These are phyloP conservation scores for Quercus suber DNA, from an alignment of 306 rosid genomes.

Conservation along the genomic window DNA sequence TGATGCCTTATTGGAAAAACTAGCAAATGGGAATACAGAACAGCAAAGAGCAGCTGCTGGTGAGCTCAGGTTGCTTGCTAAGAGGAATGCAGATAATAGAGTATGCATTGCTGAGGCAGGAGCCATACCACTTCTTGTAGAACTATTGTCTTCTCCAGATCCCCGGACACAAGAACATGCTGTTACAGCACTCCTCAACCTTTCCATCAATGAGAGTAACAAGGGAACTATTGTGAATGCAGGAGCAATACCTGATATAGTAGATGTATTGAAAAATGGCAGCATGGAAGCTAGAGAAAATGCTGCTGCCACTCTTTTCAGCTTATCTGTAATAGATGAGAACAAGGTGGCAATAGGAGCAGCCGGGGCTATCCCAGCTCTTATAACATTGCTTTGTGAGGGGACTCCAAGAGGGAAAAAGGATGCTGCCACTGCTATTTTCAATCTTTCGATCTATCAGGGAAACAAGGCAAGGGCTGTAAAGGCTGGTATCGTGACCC, in stretches of 20 bases:
- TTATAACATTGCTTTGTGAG: slow-evolving; percentile 74
- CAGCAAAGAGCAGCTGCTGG: slow-evolving; percentile 94
- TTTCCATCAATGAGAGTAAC: slow-evolving; percentile 82
- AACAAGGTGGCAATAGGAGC: slow-evolving; percentile 91
- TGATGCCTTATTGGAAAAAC: slow-evolving; percentile 49
- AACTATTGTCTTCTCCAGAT: slow-evolving; percentile 68
- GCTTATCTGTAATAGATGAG: slow-evolving; percentile 88
- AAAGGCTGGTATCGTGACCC: slow-evolving; percentile 80
- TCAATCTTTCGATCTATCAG: slow-evolving; percentile 87
- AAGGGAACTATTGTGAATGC: slow-evolving; percentile 88
- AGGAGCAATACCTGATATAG: slow-evolving; percentile 92
- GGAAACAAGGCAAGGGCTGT: slow-evolving; percentile 98
- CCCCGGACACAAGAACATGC: slow-evolving; percentile 96
- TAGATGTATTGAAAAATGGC: slow-evolving; percentile 82
- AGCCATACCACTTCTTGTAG: slow-evolving; percentile 92
- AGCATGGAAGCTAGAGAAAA: slow-evolving; percentile 99
- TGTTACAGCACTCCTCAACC: slow-evolving; percentile 94
- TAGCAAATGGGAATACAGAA: slow-evolving; percentile 61
- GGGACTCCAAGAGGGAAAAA: slow-evolving; percentile 98
- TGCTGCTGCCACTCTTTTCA: slow-evolving; percentile 97
- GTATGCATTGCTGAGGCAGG: slow-evolving; percentile 98
- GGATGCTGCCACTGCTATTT: slow-evolving; percentile 97
- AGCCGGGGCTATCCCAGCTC: slow-evolving; percentile 98
- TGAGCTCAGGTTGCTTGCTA: slow-evolving; percentile 91
- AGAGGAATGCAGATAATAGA: slow-evolving; percentile 90